Conservation (phyloP, 2,329 filamentous ascomycete species). For the Pseudocercospora ulei region DNA sequence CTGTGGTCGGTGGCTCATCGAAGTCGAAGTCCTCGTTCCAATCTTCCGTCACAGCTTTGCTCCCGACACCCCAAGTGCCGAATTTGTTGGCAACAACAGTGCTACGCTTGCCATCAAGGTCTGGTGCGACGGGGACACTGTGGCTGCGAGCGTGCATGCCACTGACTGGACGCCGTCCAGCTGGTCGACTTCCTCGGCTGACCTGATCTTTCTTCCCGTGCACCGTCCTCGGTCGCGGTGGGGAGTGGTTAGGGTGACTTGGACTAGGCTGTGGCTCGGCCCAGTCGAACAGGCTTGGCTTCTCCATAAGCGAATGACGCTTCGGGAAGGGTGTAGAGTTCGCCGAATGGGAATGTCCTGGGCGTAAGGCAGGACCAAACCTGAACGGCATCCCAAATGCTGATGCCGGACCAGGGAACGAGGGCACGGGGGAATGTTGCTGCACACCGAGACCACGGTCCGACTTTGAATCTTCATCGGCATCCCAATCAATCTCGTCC, state of each 20-base stretch:
- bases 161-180: conserved; percentile 57
- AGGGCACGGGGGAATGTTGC: conserved; percentile 30
- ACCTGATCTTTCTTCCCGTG: conserved; percentile 67
- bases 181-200: conserved; percentile 57
- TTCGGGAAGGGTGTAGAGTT: conserved; percentile 35
- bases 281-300: conserved; percentile 59
- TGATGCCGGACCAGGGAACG: conserved; percentile 8
- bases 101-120: conserved; percentile 47
- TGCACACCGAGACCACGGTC: conserved; percentile 31
- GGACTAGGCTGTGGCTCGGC: conserved; percentile 55
- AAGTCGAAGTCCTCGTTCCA: conserved; percentile 90
- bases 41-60: conserved; percentile 70
- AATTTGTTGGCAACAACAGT: conserved; percentile 57
- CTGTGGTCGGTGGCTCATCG: conserved; percentile 38
- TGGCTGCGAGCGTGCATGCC: conserved; percentile 67
- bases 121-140: conserved; percentile 63
- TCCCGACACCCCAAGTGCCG: conserved; percentile 71
- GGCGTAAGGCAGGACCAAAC: conserved; percentile 23
- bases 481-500: conserved; percentile 32
- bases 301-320: conserved; percentile 34
- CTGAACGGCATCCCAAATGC: conserved; percentile 20
- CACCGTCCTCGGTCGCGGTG: conserved; percentile 61
- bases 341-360: conserved; percentile 29
- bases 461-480: conserved; percentile 32
- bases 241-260: conserved; percentile 51